Evolutionary conservation across 148 eudicot species (phyloP).

Genomic region (Dianthus caryophyllus): DNA sequence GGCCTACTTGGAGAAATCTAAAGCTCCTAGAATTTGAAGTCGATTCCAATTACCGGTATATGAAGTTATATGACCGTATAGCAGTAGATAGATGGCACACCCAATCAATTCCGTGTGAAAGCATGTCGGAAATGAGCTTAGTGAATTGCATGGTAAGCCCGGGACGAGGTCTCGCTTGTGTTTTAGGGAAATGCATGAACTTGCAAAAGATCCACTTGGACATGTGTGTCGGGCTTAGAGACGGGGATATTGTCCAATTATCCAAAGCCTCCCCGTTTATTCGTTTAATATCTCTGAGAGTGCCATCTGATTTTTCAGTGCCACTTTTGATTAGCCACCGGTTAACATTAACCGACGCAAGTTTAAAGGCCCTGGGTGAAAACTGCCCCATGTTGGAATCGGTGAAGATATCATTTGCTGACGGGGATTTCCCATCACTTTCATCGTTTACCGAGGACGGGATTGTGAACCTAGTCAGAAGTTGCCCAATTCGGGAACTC

Average conservation of each 20-base stretch:
- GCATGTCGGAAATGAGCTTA: constrained; percentile 60
- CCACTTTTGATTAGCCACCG: constrained; percentile 58
- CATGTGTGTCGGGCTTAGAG: constrained; percentile 79
- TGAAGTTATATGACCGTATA: constrained; percentile 72
- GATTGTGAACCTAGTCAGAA: constrained; percentile 42
- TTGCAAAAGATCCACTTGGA: constrained; percentile 70
- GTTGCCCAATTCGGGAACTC: constrained; percentile 67
- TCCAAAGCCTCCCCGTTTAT: constrained; percentile 54
- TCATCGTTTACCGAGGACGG: constrained; percentile 65
- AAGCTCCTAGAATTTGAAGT: constrained; percentile 67
- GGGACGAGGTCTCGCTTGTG: constrained; percentile 86
- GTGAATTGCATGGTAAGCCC: constrained; percentile 77
- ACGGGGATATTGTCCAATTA: constrained; percentile 59
- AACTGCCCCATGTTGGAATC: constrained; percentile 63
- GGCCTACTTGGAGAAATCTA: constrained; percentile 61
- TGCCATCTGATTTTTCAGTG: constrained; percentile 66
- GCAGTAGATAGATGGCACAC: constrained; percentile 70
- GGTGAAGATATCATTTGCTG: constrained; percentile 55
- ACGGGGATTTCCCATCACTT: constrained; percentile 72
- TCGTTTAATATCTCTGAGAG: constrained; percentile 57
- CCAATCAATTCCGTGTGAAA: constrained; percentile 68
- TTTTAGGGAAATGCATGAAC: constrained; percentile 61
- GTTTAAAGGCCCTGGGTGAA: constrained; percentile 59
- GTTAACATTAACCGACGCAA: constrained; percentile 63
- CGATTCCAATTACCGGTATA: constrained; percentile 76